Conservation (phyloP, 441 rosid species). For the Brassica balearica region DNA sequence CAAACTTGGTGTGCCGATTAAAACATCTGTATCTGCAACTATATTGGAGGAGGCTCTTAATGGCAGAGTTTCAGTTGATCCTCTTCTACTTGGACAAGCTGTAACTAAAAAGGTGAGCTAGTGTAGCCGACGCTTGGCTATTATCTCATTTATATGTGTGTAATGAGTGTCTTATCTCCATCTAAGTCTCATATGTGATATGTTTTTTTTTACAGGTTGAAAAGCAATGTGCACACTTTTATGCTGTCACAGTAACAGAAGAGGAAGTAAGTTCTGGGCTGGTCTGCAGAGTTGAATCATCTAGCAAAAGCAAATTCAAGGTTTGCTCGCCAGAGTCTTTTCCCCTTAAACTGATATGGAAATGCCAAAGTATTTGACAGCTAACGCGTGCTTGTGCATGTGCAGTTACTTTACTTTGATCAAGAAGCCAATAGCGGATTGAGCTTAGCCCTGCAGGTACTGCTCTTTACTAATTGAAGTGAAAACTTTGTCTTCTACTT, state of each 20-base stretch:
- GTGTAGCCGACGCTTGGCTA: constrained; percentile 12
- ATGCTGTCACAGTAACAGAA: constrained; percentile 83
- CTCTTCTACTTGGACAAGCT: constrained; percentile 68
- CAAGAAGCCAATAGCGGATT: constrained; percentile 79
- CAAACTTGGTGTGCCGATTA: constrained; percentile 97
- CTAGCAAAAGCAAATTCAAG: constrained; percentile 98
- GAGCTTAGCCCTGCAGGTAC: constrained; percentile 93
- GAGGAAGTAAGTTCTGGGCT: constrained; percentile 89
- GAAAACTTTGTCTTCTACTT: not conserved
- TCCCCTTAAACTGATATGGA: constrained; percentile 20
- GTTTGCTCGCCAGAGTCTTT: constrained; percentile 45
- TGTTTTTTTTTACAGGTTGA: constrained; percentile 71
- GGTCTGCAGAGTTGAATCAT: constrained; percentile 88
- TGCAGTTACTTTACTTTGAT: constrained; percentile 92
- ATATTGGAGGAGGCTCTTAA: constrained; percentile 96
- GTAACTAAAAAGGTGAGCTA: constrained; percentile 72
- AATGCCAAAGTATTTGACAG: not conserved
- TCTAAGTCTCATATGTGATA: not conserved
- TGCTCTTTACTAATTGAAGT: constrained; percentile 8
- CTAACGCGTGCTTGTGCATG: constrained; percentile 36
- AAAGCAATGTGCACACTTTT: constrained; percentile 97
- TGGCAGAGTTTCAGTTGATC: constrained; percentile 66
- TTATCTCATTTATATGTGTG: not conserved
- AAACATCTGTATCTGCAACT: constrained; percentile 94
- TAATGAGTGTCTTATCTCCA: not conserved